Conservation (phyloP, 129 eudicot genomes). For the Smallanthus sonchifolius region DNA sequence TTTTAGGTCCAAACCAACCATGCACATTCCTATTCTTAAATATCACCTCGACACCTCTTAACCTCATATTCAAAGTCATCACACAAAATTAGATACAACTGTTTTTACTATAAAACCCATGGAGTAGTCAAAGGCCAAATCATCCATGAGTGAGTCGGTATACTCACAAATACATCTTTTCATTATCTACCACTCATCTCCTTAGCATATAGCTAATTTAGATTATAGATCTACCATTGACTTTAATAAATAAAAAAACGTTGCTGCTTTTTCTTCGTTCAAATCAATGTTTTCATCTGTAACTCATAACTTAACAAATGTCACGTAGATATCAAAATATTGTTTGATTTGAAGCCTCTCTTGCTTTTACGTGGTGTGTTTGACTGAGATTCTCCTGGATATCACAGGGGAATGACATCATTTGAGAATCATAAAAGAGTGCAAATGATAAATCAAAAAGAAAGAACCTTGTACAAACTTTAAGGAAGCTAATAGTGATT, state of each 20-base stretch:
- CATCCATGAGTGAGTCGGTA: background rate
- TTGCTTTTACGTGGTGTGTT: background rate
- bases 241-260: background rate
- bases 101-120: background rate
- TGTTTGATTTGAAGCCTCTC: background rate
- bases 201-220: background rate
- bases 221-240: background rate
- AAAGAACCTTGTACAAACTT: background rate
- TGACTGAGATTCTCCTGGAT: background rate
- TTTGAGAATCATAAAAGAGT: background rate
- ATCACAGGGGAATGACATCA: background rate
- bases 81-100: background rate
- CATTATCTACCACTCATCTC: background rate
- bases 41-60: background rate
- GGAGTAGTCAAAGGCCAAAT: background rate
- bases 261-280: background rate
- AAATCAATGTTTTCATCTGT: background rate
- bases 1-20: background rate
- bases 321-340: no score
- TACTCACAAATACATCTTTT: background rate
- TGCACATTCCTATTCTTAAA: background rate
- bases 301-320: background rate
- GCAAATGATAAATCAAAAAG: background rate
- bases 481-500: background rate
- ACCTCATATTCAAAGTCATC: constrained; percentile 3